Conservation (phyloP, 1,139 yeast genomes). For the Maudiozyma humilis region DNA sequence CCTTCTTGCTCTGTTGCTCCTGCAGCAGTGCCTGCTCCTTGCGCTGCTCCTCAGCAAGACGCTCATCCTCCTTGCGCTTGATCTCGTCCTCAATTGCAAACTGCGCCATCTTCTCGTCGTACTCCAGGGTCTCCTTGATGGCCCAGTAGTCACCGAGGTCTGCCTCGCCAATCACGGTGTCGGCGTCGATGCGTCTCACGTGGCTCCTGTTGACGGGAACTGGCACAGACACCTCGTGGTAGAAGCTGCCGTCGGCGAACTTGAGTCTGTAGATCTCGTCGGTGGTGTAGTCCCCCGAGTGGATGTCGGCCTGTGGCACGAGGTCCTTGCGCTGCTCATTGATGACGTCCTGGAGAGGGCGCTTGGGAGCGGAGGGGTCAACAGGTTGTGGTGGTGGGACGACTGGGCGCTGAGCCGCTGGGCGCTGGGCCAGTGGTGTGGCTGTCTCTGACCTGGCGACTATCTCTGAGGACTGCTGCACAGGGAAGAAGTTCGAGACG, state of each 20-base stretch:
- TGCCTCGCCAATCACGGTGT: conserved; percentile 2
- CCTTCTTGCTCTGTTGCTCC: background rate
- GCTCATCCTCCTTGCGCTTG: conserved; percentile 2
- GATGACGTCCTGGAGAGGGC: background rate
- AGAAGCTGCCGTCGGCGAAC: conserved; percentile 24
- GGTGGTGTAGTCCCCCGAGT: conserved; percentile 22
- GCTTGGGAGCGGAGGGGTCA: background rate
- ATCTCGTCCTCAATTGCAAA: background rate
- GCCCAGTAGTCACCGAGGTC: conserved; percentile 4
- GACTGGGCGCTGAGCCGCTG: background rate
- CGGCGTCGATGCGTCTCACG: conserved; percentile 9
- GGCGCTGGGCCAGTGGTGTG: background rate
- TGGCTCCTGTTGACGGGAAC: conserved; percentile 20
- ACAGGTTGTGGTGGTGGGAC: background rate
- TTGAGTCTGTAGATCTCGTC: conserved; percentile 23
- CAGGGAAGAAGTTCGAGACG: conserved; percentile 4
- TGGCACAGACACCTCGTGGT: conserved; percentile 24
- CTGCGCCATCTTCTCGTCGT: background rate
- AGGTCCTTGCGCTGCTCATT: background rate
- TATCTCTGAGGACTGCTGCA: too few relatives aligned
- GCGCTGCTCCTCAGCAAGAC: background rate
- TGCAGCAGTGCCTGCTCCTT: background rate
- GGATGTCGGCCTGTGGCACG: conserved; percentile 7
- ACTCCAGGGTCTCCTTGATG: conserved; percentile 6
- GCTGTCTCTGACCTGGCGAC: too few relatives aligned